Evolutionary conservation across 371 early-diverging fungal genomes (phyloP), one percentile per base, ranked within the genome.

Genomic region (Capillidium heterosporum): DNA sequence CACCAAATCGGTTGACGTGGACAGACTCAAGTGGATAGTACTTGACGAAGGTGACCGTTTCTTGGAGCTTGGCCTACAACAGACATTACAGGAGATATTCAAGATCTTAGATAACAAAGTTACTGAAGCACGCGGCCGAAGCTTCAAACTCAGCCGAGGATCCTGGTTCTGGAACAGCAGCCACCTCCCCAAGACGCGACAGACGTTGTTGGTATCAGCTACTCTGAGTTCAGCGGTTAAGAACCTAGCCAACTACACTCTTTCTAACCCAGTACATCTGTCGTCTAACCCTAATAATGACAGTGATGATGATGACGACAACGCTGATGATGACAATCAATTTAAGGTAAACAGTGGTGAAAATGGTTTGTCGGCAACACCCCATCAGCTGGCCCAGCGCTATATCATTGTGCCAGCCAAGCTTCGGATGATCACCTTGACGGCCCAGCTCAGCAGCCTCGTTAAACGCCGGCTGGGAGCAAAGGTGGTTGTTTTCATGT

Each of bases 1-100:
- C 60, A 96, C 91, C 57, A 76, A 78, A 65, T 77, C 82, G 24
- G 81, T 85, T 56, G 64, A 80, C 49, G 73, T 93, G 2, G 74
- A 77, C 32, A 69, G 83, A 49, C 69, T 92, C 32, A 71, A 77
- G 32, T 95, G 90, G 84, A 61, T 98, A 48, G 91, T 99, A 7
- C 72, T 99, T 55, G 99, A 99, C 69, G 99, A 99, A 73, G 96
- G 96, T 15, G 99, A 99, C 78, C 82, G 96, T 19, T 77, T 98
- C 65, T 71, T 98, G 59, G 99, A 97, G 62, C 73, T 88, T 2
- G 99, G 97, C 1, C 98, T 98, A 62, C 93, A 91, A 59, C 87
- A 91, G 54, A 91, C 91, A 26, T 71, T 99, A 62, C 80, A 82
- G 58, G 80, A 83, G 58, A 91, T 89, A 57, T 65, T 87, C 69